Percentiles rank a stretch among this genome's conserved stretches.
Conservation (phyloP, 768 basidiomycete species). For the Russula ochroleuca region DNA sequence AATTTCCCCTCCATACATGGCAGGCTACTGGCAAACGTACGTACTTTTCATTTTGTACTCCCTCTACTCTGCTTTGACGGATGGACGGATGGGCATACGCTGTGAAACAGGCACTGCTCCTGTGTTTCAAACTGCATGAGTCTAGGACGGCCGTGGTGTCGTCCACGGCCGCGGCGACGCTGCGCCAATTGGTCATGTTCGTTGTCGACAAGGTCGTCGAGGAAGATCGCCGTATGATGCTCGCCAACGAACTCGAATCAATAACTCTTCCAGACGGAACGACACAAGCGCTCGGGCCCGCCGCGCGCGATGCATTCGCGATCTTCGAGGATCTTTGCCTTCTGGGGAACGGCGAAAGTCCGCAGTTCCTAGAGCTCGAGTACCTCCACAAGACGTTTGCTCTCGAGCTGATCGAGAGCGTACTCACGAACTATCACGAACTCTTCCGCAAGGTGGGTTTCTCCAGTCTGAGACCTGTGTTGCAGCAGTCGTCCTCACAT, state of each 20-base stretch:
- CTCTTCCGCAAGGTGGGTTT: conserved; percentile 72
- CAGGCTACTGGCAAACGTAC: conserved; percentile 71
- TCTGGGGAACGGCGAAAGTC: conserved; percentile 65
- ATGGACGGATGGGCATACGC: not conserved
- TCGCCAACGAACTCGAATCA: conserved; percentile 35
- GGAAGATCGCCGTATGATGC: conserved; percentile 54
- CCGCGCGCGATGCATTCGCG: conserved; percentile 78
- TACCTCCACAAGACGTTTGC: conserved; percentile 90
- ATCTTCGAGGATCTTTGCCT: conserved; percentile 93
- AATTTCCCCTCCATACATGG: conserved; percentile 83
- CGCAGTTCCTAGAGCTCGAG: conserved; percentile 68
- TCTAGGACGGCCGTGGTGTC: conserved; percentile 95
- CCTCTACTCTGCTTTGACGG: not conserved
- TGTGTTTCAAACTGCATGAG: conserved; percentile 95
- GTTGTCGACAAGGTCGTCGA: conserved; percentile 90
- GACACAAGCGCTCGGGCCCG: conserved; percentile 59
- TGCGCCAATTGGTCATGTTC: conserved; percentile 96
- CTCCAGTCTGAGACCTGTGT: not conserved
- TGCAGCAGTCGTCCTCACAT: not conserved
- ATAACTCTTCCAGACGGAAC: conserved; percentile 66
- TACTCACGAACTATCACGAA: conserved; percentile 83
- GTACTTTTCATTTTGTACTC: conserved; percentile 32
- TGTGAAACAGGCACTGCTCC: conserved; percentile 63
- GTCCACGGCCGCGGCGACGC: conserved; percentile 92
- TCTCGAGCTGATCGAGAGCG: conserved; percentile 95